These are phyloP conservation scores for Metschnikowia drakensbergensis DNA, from an alignment of 805 yeast species.

Conservation along the genomic window DNA sequence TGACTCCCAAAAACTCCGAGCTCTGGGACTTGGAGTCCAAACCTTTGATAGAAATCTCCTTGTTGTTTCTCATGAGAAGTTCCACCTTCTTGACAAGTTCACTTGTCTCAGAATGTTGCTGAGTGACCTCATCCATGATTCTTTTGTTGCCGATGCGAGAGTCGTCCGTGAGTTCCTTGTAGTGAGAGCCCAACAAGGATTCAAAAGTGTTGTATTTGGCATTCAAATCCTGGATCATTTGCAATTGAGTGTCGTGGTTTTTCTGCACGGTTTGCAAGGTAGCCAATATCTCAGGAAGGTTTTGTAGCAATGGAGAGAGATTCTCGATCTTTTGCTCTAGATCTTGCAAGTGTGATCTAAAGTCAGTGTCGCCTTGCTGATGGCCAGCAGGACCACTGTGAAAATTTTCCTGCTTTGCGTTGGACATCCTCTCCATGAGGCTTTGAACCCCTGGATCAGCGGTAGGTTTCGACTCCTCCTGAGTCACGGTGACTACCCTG, in stretches of 20 bases:
- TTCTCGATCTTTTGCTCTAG: constrained; percentile 2
- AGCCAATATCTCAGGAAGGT: not conserved
- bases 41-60: constrained; percentile 28
- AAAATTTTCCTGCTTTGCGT: not conserved
- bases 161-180: constrained; percentile 29
- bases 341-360: not conserved
- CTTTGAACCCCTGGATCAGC: not conserved
- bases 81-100: constrained; percentile 37
- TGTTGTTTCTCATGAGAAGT: constrained; percentile 37
- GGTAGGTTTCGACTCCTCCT: not conserved
- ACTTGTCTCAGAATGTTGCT: constrained; percentile 34
- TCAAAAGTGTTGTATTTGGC: constrained; percentile 25
- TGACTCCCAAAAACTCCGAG: constrained; percentile 20
- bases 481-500: constrained; percentile 24
- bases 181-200: constrained; percentile 26
- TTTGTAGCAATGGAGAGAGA: not conserved
- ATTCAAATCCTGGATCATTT: constrained; percentile 18
- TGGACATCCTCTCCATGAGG: constrained; percentile 33
- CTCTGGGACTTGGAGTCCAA: constrained; percentile 13
- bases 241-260: constrained; percentile 19
- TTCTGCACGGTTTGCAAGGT: constrained; percentile 4
- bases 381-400: not conserved
- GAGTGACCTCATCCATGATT: constrained; percentile 40
- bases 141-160: constrained; percentile 32
- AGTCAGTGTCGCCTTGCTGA: not conserved